phyloP scores from a whole-genome alignment of 805 yeast genomes.

The Lipomyces lipofer region DNA sequence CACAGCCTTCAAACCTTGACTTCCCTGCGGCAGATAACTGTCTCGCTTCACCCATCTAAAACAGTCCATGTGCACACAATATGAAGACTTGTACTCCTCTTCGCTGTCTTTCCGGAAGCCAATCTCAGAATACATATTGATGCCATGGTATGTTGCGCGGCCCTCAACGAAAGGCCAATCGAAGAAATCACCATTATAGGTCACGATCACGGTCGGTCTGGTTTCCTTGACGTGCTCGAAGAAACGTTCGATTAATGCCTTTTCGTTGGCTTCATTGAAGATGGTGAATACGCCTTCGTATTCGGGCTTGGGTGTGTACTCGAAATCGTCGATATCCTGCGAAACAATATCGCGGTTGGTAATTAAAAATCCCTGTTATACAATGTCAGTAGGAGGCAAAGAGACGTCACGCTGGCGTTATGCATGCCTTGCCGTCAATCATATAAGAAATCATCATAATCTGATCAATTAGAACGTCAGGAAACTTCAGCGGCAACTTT shows the following conservation, averaged over 20 bases:
- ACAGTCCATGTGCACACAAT: slow-evolving; percentile 97
- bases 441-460: slow-evolving; percentile 99
- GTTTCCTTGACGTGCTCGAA: slow-evolving; percentile 88
- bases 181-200: slow-evolving; percentile 97
- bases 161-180: slow-evolving; percentile 99
- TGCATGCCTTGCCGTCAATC: slow-evolving; percentile 80
- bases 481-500: slow-evolving; percentile 92
- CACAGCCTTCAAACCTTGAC: slow-evolving; percentile 97
- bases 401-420: neutral
- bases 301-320: slow-evolving; percentile 96
- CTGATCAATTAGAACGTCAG: slow-evolving; percentile 86
- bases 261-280: slow-evolving; percentile 86
- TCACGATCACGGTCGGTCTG: slow-evolving; percentile 94
- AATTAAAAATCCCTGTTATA: slow-evolving; percentile 67
- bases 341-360: slow-evolving; percentile 93
- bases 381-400: too few relatives aligned
- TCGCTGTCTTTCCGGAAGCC: slow-evolving; percentile 89
- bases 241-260: slow-evolving; percentile 68
- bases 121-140: slow-evolving; percentile 87
- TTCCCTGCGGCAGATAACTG: slow-evolving; percentile 95
- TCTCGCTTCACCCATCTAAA: slow-evolving; percentile 98
- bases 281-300: slow-evolving; percentile 87
- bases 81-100: slow-evolving; percentile 88
- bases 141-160: slow-evolving; percentile 77
- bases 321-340: slow-evolving; percentile 94